These are phyloP conservation scores for Mycena rosella DNA, from an alignment of 768 basidiomycete genomes.

Conservation along the genomic window DNA sequence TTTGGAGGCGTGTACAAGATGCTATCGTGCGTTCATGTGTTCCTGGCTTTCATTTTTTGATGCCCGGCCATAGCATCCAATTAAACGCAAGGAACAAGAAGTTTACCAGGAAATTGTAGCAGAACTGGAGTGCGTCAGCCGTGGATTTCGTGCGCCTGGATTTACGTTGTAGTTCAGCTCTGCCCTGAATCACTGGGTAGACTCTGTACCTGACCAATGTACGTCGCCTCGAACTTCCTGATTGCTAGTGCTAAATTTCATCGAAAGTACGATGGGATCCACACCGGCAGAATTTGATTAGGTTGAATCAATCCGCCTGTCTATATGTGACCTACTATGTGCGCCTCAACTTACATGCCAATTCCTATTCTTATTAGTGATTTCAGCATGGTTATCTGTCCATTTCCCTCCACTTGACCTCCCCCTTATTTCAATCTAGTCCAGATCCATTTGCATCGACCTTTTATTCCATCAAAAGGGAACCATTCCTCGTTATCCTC, in stretches of 20 bases:
- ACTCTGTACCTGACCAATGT: slow-evolving; percentile 73
- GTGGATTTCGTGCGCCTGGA: neutral
- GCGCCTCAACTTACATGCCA: neutral
- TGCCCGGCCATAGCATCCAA: slow-evolving; percentile 49
- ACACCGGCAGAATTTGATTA: slow-evolving; percentile 53
- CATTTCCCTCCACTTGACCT: neutral
- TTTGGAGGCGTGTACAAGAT: slow-evolving; percentile 55
- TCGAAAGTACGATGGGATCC: slow-evolving; percentile 70
- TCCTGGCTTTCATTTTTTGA: slow-evolving; percentile 1
- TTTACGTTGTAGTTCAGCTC: slow-evolving; percentile 44
- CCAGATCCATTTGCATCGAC: slow-evolving; percentile 82
- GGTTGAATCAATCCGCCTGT: slow-evolving; percentile 73
- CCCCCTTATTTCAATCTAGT: slow-evolving; percentile 54
- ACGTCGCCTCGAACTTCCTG: slow-evolving; percentile 35
- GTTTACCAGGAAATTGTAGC: slow-evolving; percentile 64
- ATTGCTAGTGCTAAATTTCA: neutral
- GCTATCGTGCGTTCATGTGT: slow-evolving; percentile 53
- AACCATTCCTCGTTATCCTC: slow-evolving; percentile 57
- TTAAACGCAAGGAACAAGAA: slow-evolving; percentile 49
- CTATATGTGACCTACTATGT: slow-evolving; percentile 59
- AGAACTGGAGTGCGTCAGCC: slow-evolving; percentile 62
- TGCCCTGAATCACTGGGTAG: slow-evolving; percentile 79
- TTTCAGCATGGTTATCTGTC: slow-evolving; percentile 22
- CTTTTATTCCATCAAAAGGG: slow-evolving; percentile 76
- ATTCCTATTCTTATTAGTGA: neutral